Evolutionary conservation across 2,329 filamentous ascomycete genomes (phyloP).

Genomic region (Trichoderma hamatum): DNA sequence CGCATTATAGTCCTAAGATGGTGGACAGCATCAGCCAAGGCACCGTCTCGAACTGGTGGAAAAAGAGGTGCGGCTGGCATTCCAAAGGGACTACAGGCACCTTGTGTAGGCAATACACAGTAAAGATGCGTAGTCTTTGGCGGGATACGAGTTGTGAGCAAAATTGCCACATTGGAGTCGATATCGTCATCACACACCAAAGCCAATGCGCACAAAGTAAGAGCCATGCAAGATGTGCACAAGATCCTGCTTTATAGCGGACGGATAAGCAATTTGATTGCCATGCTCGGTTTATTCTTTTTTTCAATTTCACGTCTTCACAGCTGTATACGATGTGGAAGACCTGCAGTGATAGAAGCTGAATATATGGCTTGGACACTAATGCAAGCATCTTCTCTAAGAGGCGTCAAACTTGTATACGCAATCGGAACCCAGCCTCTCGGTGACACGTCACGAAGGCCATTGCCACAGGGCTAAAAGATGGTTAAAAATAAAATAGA

Average conservation of each 20-base stretch:
- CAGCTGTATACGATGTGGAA: neutral
- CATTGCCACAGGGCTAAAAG: neutral
- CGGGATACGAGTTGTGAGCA: neutral
- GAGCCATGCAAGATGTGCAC: neutral
- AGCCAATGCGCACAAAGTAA: neutral
- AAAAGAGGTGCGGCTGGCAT: neutral
- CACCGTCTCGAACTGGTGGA: neutral
- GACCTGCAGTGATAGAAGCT: neutral
- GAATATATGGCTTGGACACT: neutral
- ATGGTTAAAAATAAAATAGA: too few species aligned
- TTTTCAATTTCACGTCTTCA: neutral
- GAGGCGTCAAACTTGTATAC: neutral
- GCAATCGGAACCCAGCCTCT: neutral
- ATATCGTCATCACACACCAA: slow-evolving; percentile 1
- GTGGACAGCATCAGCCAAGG: neutral
- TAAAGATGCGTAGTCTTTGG: neutral
- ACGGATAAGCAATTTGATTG: neutral
- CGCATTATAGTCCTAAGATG: neutral
- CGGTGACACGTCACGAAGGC: neutral
- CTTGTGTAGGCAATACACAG: neutral
- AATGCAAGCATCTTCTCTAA: neutral
- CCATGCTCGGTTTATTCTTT: neutral
- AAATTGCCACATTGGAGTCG: slow-evolving; percentile 2
- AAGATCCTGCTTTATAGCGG: neutral
- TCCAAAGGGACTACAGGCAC: neutral